Conservation (phyloP, 805 yeast species). For the Cyberlindnera misumaiensis region DNA sequence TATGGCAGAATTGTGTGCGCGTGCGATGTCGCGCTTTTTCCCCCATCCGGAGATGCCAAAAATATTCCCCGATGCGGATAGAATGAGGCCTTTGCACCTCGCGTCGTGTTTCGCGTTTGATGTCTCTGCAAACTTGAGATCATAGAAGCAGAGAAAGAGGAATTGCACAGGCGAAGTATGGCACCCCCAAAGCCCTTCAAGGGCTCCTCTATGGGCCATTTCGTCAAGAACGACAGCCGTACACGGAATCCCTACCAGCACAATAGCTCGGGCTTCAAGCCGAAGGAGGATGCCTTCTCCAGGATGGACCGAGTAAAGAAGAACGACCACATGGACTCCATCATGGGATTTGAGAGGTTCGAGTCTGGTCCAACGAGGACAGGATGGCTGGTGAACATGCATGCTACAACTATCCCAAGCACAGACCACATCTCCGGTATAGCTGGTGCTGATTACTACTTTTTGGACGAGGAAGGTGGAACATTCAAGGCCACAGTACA, state of each 20-base stretch:
- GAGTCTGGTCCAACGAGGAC: conserved; percentile 62
- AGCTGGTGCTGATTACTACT: conserved; percentile 91
- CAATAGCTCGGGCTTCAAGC: conserved; percentile 29
- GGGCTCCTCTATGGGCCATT: conserved; percentile 49
- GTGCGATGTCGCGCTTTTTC: no score
- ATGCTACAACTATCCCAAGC: conserved; percentile 65
- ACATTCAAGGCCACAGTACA: conserved; percentile 80
- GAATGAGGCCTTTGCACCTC: no score
- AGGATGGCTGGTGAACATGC: conserved; percentile 96
- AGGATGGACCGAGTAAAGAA: conserved; percentile 49
- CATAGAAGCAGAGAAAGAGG: background rate
- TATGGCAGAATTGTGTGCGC: background rate
- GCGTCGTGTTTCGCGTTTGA: background rate
- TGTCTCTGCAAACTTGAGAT: background rate
- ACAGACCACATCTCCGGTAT: conserved; percentile 57
- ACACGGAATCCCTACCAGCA: conserved; percentile 18
- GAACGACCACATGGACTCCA: conserved; percentile 62
- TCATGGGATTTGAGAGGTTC: conserved; percentile 84
- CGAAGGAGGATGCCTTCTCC: conserved; percentile 11
- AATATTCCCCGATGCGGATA: no score
- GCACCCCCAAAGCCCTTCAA: no score
- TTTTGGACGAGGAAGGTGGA: conserved; percentile 95
- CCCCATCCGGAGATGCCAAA: no score
- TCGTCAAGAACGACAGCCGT: conserved; percentile 33
- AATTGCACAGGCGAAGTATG: no score